Conservation (phyloP, 345 rosid genomes). For the Corchorus olitorius region DNA sequence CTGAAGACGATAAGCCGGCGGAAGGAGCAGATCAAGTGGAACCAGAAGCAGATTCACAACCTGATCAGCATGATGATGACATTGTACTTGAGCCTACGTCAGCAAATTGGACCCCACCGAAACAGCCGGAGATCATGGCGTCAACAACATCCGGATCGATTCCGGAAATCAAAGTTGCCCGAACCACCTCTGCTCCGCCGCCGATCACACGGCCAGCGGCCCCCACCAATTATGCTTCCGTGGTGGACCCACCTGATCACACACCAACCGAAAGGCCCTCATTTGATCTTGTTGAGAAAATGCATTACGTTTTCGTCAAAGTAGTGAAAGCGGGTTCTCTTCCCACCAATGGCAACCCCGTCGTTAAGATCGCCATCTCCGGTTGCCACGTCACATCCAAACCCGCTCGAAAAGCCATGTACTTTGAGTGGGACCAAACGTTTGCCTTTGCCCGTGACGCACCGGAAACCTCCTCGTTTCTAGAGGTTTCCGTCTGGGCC, state of each 20-base stretch:
- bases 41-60: slow-evolving; percentile 5
- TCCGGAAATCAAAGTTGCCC: slow-evolving; percentile 47
- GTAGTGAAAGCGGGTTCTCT: slow-evolving; percentile 72
- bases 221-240: slow-evolving; percentile 36
- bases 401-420: slow-evolving; percentile 57
- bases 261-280: slow-evolving; percentile 64
- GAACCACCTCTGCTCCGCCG: slow-evolving; percentile 42
- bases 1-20: slow-evolving; percentile 32
- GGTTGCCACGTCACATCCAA: slow-evolving; percentile 51
- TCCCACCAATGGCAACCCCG: slow-evolving; percentile 70
- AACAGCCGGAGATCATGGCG: slow-evolving; percentile 43
- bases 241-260: slow-evolving; percentile 59
- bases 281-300: slow-evolving; percentile 91
- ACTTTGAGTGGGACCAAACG: slow-evolving; percentile 91
- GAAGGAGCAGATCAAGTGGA: slow-evolving; percentile 25
- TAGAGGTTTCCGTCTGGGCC: slow-evolving; percentile 77
- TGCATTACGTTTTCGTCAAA: slow-evolving; percentile 87
- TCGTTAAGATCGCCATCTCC: slow-evolving; percentile 56
- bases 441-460: slow-evolving; percentile 82
- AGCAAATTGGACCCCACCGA: slow-evolving; percentile 31
- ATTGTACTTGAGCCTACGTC: slow-evolving; percentile 32
- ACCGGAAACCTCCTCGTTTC: slow-evolving; percentile 59
- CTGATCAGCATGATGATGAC: slow-evolving; percentile 29
- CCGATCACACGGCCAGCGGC: slow-evolving; percentile 49
- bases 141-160: slow-evolving; percentile 44